These are phyloP conservation scores for Venturia aucupariae DNA, from an alignment of 2,329 filamentous ascomycete genomes.

Conservation along the genomic window DNA sequence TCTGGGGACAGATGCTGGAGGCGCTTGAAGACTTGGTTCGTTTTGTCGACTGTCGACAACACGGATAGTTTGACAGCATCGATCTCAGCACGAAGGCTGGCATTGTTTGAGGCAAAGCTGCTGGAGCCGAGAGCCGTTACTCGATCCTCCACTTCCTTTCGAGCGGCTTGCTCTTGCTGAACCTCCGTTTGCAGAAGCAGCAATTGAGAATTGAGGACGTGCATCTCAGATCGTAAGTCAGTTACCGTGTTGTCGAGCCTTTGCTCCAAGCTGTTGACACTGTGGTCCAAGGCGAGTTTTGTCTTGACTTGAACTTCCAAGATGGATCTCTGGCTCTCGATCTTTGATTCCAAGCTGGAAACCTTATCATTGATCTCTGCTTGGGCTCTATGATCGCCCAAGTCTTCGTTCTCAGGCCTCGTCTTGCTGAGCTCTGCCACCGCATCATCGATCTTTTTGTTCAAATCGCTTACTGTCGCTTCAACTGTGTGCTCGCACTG, in stretches of 20 bases:
- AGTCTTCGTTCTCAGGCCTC: not conserved
- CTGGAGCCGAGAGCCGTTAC: not conserved
- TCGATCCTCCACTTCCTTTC: not conserved
- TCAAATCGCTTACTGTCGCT: not conserved
- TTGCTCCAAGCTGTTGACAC: not conserved
- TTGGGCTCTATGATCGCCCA: not conserved
- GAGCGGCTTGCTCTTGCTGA: not conserved
- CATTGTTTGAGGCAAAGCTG: not conserved
- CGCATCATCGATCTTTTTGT: not conserved
- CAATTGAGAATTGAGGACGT: not conserved
- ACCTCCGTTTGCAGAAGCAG: not conserved
- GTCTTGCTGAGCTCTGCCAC: not conserved
- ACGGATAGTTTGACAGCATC: not conserved
- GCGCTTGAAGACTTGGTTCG: not conserved
- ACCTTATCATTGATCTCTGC: not conserved
- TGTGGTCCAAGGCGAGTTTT: not conserved
- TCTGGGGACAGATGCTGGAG: not conserved
- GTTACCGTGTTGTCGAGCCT: not conserved
- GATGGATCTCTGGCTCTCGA: not conserved
- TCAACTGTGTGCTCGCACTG: not conserved
- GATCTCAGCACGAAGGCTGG: not conserved
- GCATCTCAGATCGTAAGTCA: not conserved
- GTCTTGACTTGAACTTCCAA: not conserved
- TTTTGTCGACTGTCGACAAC: not conserved
- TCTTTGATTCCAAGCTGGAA: not conserved